Evolutionary conservation across 345 rosid species (phyloP).

Genomic region (Viola odorata): DNA sequence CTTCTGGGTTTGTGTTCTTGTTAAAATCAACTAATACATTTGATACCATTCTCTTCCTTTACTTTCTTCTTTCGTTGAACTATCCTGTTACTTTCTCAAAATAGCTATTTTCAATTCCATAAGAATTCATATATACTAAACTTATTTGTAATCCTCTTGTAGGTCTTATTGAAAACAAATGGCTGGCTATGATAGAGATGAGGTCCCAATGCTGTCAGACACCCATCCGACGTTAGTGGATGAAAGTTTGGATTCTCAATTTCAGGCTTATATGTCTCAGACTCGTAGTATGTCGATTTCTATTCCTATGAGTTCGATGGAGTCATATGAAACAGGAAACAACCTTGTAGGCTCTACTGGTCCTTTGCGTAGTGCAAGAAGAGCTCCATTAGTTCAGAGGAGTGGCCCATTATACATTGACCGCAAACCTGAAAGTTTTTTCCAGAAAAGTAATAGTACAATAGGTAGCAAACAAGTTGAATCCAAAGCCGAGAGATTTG

Average conservation of each 20-base stretch:
- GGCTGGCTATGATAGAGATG: constrained; percentile 54
- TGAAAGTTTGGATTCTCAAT: constrained; percentile 31
- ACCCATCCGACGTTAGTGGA: constrained; percentile 21
- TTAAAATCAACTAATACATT: not conserved
- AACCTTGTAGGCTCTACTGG: constrained; percentile 66
- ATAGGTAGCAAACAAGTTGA: constrained; percentile 20
- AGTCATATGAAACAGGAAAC: constrained; percentile 38
- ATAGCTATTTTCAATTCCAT: too few relatives aligned
- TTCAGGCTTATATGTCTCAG: constrained; percentile 34
- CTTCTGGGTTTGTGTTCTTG: not conserved
- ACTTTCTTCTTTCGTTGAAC: too few relatives aligned
- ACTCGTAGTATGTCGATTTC: constrained; percentile 59
- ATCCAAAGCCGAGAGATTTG: constrained; percentile 28
- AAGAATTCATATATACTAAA: too few relatives aligned
- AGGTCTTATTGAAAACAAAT: constrained; percentile 30
- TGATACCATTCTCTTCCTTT: too few relatives aligned
- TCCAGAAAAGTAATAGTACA: constrained; percentile 23
- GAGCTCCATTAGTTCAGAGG: constrained; percentile 44
- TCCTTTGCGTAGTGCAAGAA: constrained; percentile 66
- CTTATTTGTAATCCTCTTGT: constrained; percentile 4
- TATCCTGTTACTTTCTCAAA: too few relatives aligned
- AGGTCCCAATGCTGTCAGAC: constrained; percentile 56
- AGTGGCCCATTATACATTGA: constrained; percentile 60
- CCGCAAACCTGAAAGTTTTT: constrained; percentile 31
- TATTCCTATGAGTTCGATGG: constrained; percentile 39